Conservation (phyloP, 768 basidiomycete genomes). For the Saitozyma sp. region DNA sequence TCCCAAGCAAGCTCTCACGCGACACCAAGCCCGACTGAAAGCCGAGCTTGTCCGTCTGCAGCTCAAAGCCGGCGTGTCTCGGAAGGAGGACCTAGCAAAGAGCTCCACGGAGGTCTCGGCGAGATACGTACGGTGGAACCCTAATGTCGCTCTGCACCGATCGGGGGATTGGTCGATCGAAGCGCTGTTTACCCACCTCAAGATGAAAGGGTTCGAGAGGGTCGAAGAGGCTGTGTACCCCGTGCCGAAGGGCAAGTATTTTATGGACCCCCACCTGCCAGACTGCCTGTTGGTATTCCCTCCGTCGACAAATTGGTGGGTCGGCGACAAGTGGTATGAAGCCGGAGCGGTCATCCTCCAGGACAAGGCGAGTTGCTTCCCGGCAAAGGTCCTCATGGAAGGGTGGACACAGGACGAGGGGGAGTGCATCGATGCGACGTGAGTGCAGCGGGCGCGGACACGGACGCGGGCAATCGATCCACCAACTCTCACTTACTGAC, state of each 20-base stretch:
- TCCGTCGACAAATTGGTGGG: slow-evolving; percentile 63
- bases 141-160: slow-evolving; percentile 40
- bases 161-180: slow-evolving; percentile 20
- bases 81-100: slow-evolving; percentile 46
- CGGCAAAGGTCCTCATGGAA: slow-evolving; percentile 76
- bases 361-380: slow-evolving; percentile 97
- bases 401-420: slow-evolving; percentile 54
- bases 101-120: slow-evolving; percentile 50
- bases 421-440: slow-evolving; percentile 78
- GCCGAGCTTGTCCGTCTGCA: slow-evolving; percentile 69
- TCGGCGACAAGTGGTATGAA: slow-evolving; percentile 58
- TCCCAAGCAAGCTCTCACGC: slow-evolving; percentile 78
- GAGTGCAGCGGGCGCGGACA: slow-evolving; percentile 16
- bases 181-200: slow-evolving; percentile 14
- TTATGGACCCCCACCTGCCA: slow-evolving; percentile 75
- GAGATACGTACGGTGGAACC: slow-evolving; percentile 51
- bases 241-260: slow-evolving; percentile 56
- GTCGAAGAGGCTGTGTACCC: slow-evolving; percentile 27
- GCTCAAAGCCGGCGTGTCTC: slow-evolving; percentile 46
- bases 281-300: slow-evolving; percentile 78
- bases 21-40: slow-evolving; percentile 84
- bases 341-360: slow-evolving; percentile 85
- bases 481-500: not conserved
- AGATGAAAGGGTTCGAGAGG: slow-evolving; percentile 18
- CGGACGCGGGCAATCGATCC: too few relatives aligned